Percentiles rank a stretch among this genome's conserved stretches.
These are phyloP conservation scores for Thalassia testudinum DNA, from an alignment of 116 monocot species.

Conservation along the genomic window DNA sequence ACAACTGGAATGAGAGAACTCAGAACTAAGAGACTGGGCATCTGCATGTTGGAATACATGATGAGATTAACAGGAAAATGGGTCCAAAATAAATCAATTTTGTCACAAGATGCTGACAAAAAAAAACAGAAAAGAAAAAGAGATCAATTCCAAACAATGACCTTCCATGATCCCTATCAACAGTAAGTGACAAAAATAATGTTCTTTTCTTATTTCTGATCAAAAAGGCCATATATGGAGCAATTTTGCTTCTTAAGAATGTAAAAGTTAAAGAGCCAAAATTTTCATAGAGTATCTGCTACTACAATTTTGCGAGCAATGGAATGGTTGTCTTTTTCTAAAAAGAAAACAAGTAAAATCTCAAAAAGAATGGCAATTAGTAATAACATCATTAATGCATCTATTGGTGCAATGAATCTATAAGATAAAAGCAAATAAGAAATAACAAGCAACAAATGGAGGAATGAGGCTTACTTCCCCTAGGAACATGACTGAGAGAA, in stretches of 20 bases:
- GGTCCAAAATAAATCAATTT: not conserved
- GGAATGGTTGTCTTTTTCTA: too few relatives aligned
- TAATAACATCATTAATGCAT: too few relatives aligned
- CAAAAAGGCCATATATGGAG: too few relatives aligned
- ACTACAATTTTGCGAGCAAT: too few relatives aligned
- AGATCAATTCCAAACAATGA: not conserved
- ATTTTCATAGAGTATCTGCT: too few relatives aligned
- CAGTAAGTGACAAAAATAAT: too few relatives aligned
- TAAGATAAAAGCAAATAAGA: not conserved
- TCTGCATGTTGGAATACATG: conserved; percentile 13
- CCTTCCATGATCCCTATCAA: too few relatives aligned
- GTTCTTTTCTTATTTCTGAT: too few relatives aligned
- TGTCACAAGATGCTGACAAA: not conserved
- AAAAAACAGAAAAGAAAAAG: not conserved
- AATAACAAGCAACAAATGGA: not conserved
- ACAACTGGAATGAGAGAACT: conserved; percentile 60
- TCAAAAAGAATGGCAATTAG: too few relatives aligned
- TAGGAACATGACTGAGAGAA: conserved; percentile 64
- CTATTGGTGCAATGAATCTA: not conserved
- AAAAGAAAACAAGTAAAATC: too few relatives aligned
- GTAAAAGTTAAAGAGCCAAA: too few relatives aligned
- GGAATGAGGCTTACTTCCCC: conserved; percentile 35
- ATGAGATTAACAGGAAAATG: not conserved
- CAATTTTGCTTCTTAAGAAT: too few relatives aligned
- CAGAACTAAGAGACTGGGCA: conserved; percentile 36